These are phyloP conservation scores for Phytomonas sp. DNA, from an alignment of 208 protist genomes.

Conservation along the genomic window DNA sequence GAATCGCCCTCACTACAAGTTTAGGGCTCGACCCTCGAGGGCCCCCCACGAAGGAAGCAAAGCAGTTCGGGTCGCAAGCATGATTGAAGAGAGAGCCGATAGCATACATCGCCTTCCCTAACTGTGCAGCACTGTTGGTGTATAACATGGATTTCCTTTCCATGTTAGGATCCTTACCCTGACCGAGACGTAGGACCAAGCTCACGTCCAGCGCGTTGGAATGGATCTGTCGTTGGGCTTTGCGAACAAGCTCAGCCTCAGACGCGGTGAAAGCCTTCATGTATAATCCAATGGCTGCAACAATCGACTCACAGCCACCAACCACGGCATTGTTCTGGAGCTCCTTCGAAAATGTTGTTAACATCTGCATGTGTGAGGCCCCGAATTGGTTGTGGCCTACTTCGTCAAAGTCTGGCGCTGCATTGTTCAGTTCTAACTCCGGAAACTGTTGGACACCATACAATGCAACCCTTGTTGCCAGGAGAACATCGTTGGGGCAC, in stretches of 20 bases:
- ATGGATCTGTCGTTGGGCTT: slow-evolving; percentile 67
- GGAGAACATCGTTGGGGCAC: slow-evolving; percentile 75
- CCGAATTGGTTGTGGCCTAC: slow-evolving; percentile 28
- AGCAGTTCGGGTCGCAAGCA: slow-evolving; percentile 83
- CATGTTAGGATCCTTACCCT: slow-evolving; percentile 17
- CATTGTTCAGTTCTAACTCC: slow-evolving; percentile 15
- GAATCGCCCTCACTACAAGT: slow-evolving; percentile 52
- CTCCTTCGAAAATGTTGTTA: slow-evolving; percentile 50
- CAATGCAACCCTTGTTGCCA: slow-evolving; percentile 57
- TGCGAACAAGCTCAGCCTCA: slow-evolving; percentile 60
- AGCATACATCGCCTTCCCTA: slow-evolving; percentile 71
- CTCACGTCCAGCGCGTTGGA: slow-evolving; percentile 51
- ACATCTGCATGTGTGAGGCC: slow-evolving; percentile 29
- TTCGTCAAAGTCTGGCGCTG: slow-evolving; percentile 27
- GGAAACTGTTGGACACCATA: slow-evolving; percentile 21
- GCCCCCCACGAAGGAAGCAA: slow-evolving; percentile 65
- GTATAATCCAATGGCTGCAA: slow-evolving; percentile 51
- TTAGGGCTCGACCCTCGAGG: slow-evolving; percentile 48
- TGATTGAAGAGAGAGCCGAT: slow-evolving; percentile 63
- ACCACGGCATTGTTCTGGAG: slow-evolving; percentile 36
- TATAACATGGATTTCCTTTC: slow-evolving; percentile 19
- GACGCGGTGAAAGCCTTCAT: slow-evolving; percentile 34
- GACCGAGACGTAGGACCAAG: slow-evolving; percentile 33
- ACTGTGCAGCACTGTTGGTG: slow-evolving; percentile 35
- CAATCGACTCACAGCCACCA: slow-evolving; percentile 64